Conservation (phyloP, 208 protist genomes). For the Tritrichomonas foetus region DNA sequence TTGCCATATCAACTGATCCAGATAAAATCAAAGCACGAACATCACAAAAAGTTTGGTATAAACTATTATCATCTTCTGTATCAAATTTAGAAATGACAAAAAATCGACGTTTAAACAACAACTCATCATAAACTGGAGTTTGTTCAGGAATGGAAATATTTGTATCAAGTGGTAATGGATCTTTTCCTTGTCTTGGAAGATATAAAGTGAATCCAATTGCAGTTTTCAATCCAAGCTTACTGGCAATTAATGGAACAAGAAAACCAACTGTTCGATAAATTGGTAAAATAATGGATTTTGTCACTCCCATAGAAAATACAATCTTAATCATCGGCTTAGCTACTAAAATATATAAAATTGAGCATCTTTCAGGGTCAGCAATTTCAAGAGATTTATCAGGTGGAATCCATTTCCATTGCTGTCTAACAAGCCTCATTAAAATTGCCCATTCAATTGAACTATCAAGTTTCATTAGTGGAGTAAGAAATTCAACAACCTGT, state of each 20-base stretch:
- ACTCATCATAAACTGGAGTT: neutral
- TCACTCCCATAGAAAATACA: neutral
- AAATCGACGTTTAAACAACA: neutral
- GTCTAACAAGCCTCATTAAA: neutral
- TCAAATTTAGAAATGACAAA: neutral
- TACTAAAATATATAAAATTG: neutral
- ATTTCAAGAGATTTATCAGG: neutral
- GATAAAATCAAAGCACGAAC: neutral
- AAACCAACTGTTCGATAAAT: neutral
- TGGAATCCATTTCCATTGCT: neutral
- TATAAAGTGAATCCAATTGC: neutral
- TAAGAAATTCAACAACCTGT: neutral
- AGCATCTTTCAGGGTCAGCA: neutral
- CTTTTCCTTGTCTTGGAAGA: neutral
- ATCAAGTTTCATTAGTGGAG: neutral
- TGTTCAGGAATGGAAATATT: neutral
- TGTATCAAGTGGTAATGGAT: neutral
- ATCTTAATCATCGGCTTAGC: neutral
- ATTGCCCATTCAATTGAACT: neutral
- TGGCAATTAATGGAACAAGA: neutral
- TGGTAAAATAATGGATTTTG: neutral
- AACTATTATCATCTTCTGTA: neutral
- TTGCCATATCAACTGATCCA: neutral
- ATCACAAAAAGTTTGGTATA: neutral
- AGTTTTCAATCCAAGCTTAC: neutral